These are phyloP conservation scores for Paraleonurus japonicus DNA, from an alignment of 257 asterid genomes.

Conservation along the genomic window DNA sequence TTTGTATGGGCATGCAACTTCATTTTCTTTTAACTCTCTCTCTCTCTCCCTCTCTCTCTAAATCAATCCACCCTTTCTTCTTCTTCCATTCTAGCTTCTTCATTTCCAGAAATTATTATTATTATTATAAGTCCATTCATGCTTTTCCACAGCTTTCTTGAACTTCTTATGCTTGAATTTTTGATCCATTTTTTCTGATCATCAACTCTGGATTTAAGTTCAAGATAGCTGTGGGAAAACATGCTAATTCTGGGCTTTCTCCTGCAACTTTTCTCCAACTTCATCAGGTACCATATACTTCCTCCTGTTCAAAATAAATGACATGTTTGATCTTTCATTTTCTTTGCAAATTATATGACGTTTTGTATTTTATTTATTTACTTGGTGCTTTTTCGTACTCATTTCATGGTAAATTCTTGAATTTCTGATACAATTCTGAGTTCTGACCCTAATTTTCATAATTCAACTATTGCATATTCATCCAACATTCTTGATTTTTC, in stretches of 20 bases:
- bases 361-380: too few species aligned
- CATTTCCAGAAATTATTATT: not conserved
- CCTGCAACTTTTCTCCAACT: too few species aligned
- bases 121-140: conserved; percentile 46
- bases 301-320: too few species aligned
- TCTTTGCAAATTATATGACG: too few species aligned
- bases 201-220: conserved; percentile 25
- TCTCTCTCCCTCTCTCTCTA: too few species aligned
- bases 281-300: too few species aligned
- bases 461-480: not conserved
- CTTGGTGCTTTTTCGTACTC: not conserved
- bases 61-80: too few species aligned
- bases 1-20: conserved; percentile 27
- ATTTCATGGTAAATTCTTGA: not conserved
- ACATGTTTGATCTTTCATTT: too few species aligned
- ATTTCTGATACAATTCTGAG: not conserved
- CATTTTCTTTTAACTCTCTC: not conserved
- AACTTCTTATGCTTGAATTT: conserved; percentile 39
- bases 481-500: conserved; percentile 4
- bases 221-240: conserved; percentile 53
- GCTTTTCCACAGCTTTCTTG: conserved; percentile 97
- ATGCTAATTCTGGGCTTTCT: conserved; percentile 12
- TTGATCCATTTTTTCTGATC: not conserved
- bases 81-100: not conserved
- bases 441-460: not conserved